Evolutionary conservation across 2,329 filamentous ascomycete species (phyloP), one percentile per base, ranked within the genome.

Genomic region (Xylariaceae sp.): DNA sequence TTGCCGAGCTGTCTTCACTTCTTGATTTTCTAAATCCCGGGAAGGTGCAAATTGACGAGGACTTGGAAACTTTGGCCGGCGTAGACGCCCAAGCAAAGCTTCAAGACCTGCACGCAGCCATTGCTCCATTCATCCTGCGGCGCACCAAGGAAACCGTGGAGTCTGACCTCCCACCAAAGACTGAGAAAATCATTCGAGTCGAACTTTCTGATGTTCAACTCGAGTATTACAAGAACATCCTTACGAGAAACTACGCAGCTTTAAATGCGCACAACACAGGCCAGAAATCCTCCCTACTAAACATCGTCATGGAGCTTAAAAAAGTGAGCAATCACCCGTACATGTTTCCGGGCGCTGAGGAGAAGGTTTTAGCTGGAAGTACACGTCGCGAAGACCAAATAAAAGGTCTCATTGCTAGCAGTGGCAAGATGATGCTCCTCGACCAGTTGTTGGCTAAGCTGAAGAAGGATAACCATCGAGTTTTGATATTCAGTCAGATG

Each of bases 251-350:
- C 72, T 99, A 99, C 69, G 87, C 92, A 26, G 95, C 94, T 3
- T 82, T 99, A 28, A 96, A 96, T 67, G 91, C 96, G 69, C 94
- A 92, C 41, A 88, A 89, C 40, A 91, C 87, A 59, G 95, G 94
- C 5, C 91, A 96, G 73, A 98, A 96, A 75, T 94, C 96, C 65
- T 98, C 94, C 0, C 78, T 99, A 12, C 79, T 99, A 62, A 99
- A 99, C 75, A 95, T 99, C 73, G 97, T 99, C 86, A 99, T 99
- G 95, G 95, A 99, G 74, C 76, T 99, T 69, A 99, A 99, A 80
- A 99, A 99, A 76, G 92, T 95, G 72, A 98, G 94, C 77, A 99
- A 99, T 69, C 95, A 99, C 71, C 94, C 95, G 1, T 96, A 97
- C 77, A 96, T 99, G 88, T 98, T 99, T 67, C 89, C 91, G 2